Base-by-base conservation (phyloP, 192 early-diverging fungal species). In the Rhizophagus clarus region DNA sequence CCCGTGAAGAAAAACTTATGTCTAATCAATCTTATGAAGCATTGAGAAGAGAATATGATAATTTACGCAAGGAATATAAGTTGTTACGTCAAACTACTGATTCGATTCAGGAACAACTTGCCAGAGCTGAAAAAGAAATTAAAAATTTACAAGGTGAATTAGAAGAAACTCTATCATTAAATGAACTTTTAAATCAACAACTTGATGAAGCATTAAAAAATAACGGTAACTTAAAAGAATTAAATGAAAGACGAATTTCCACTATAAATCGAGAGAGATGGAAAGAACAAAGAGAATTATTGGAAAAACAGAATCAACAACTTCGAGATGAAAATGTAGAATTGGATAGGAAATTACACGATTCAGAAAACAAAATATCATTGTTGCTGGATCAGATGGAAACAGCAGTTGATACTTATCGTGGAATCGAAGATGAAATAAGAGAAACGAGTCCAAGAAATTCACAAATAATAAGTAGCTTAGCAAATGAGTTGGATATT, bases 301-400 rank as follows among this genome's bases (percentile, higher is more conserved):
- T 79, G n/a, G 77, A 79, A 79, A 15, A 17, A 29, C 34, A 79
- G 56, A 69, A 49, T 22, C 20, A 32, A 29, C 67, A 47, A 69
- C 66, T 79, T 51, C 45, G 49, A 68, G 66, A 68, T n/a, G 77
- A 79, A 56, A 79, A 79, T 61, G 2, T 28, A 24, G 77, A 79
- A 20, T 45, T 77, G 10, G 63, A 31, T 17, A 28, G 24, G 1
- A 67, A 67, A 31, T 67, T 67, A 67, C 64, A 11, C 2, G 29
- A 67, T 14, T 67, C 64, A 32, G 64, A 67, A 31, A 67, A 49
- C 24, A 73, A 73, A 73, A 73, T 73, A 26, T 9, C 42, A 49
- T 49, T 73, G 6, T 17, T 73, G 3, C n/a, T 73, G 7, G 71
- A 73, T 45, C 71, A 73, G 17, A 47, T 73, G 71, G 71, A 49